A percentile compares a stretch with the other conserved stretches of the same genome.
These are phyloP conservation scores for Chara braunii DNA, from an alignment of 139 green algal genomes.

Conservation along the genomic window DNA sequence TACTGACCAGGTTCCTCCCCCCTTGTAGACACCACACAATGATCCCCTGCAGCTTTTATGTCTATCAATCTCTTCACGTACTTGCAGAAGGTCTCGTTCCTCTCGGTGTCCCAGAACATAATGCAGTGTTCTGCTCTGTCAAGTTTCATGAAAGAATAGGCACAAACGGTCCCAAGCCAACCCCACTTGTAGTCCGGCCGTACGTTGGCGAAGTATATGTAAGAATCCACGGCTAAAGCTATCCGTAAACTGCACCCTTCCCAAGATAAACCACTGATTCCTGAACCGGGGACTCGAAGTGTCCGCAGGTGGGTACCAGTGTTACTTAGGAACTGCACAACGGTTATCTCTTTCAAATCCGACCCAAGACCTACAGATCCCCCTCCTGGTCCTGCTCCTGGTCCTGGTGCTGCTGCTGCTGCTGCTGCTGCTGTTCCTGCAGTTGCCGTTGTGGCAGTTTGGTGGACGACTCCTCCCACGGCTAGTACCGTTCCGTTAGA, in stretches of 20 bases:
- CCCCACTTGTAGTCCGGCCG: slow-evolving; percentile 54
- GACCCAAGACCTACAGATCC: too few species aligned
- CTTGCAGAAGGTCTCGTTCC: slow-evolving; percentile 53
- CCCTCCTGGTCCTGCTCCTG: too few species aligned
- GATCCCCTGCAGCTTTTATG: slow-evolving; percentile 44
- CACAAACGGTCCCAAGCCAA: slow-evolving; percentile 67
- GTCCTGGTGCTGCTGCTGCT: too few species aligned
- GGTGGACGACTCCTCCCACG: too few species aligned
- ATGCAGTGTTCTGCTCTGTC: slow-evolving; percentile 62
- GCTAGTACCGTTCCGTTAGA: too few species aligned
- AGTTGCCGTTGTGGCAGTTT: too few species aligned
- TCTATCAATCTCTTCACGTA: slow-evolving; percentile 61
- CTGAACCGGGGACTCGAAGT: slow-evolving; percentile 56
- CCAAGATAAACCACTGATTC: slow-evolving; percentile 58
- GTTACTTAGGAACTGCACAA: slow-evolving; percentile 61
- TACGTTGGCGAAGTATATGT: slow-evolving; percentile 71
- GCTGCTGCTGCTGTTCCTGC: too few species aligned
- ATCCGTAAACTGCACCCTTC: slow-evolving; percentile 64
- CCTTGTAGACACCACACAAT: slow-evolving; percentile 40
- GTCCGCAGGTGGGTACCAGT: slow-evolving; percentile 60
- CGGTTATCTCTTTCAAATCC: slow-evolving; percentile 41
- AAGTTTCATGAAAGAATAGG: slow-evolving; percentile 62
- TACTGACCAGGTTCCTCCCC: slow-evolving; percentile 56
- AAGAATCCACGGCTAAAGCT: slow-evolving; percentile 61
- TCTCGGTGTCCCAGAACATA: slow-evolving; percentile 70